A percentile compares a stretch with the other conserved stretches of the same genome.
Evolutionary conservation across 495 filamentous ascomycete genomes (phyloP).

Genomic region (Talaromyces adpressus): DNA sequence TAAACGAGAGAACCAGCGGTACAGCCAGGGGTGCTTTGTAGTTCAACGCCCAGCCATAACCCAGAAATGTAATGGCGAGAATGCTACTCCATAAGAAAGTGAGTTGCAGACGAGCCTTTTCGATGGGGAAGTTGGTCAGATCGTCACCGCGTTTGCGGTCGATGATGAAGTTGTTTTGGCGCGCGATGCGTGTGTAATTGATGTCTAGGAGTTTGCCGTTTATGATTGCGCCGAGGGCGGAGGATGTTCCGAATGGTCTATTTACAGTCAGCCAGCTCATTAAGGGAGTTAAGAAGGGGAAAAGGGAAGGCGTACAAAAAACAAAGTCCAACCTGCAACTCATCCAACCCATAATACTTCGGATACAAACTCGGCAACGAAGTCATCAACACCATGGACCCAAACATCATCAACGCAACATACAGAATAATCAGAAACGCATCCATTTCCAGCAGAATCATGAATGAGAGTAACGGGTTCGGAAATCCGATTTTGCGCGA

Average conservation of each 20-base stretch:
- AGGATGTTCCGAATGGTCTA: conserved; percentile 49
- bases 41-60: conserved; percentile 53
- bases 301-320: conserved; percentile 20
- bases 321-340: conserved; percentile 58
- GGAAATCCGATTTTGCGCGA: conserved; percentile 49
- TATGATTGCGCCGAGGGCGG: conserved; percentile 44
- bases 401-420: conserved; percentile 49
- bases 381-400: conserved; percentile 35
- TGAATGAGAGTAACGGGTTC: conserved; percentile 58
- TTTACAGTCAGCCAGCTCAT: conserved; percentile 4
- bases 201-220: conserved; percentile 65
- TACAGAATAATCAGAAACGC: conserved; percentile 50
- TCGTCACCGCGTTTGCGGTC: conserved; percentile 37
- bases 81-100: conserved; percentile 19
- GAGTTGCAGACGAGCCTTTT: conserved; percentile 26
- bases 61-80: conserved; percentile 28
- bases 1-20: conserved; percentile 48
- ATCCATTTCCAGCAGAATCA: conserved; percentile 59
- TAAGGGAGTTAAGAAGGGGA: neutral
- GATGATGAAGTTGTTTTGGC: conserved; percentile 28
- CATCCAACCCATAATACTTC: conserved; percentile 55
- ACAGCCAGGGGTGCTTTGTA: conserved; percentile 36
- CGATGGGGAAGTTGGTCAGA: conserved; percentile 29
- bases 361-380: conserved; percentile 55
- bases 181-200: conserved; percentile 35